Conservation (phyloP, 2,329 filamentous ascomycete genomes). For the Diaporthe caulivora region DNA sequence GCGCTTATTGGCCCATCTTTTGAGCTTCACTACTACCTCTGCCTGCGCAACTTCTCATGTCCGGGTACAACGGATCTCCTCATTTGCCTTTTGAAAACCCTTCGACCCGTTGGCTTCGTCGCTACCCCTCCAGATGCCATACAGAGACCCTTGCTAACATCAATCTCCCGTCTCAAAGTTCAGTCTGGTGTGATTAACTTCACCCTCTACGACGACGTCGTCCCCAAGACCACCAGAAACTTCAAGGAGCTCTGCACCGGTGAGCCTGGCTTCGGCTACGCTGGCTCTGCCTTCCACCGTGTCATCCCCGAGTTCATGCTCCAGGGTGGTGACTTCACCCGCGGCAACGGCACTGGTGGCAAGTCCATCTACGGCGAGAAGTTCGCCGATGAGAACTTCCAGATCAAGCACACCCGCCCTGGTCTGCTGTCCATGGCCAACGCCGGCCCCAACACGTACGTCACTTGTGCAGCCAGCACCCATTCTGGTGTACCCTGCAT, state of each 20-base stretch:
- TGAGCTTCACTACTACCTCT: not conserved
- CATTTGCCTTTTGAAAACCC: slow-evolving; percentile 17
- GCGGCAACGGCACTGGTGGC: slow-evolving; percentile 89
- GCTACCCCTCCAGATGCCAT: not conserved
- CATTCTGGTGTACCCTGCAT: not conserved
- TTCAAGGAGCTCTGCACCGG: slow-evolving; percentile 87
- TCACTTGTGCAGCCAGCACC: not conserved
- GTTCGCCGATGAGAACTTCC: slow-evolving; percentile 95
- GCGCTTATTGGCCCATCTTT: not conserved
- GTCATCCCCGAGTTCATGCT: slow-evolving; percentile 96
- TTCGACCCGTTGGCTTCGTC: slow-evolving; percentile 29
- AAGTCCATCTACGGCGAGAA: slow-evolving; percentile 96
- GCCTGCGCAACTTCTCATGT: slow-evolving; percentile 7
- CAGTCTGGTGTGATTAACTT: slow-evolving; percentile 88
- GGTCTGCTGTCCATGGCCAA: slow-evolving; percentile 96
- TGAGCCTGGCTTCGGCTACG: slow-evolving; percentile 86
- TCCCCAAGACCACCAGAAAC: slow-evolving; percentile 90
- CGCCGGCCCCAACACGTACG: slow-evolving; percentile 91
- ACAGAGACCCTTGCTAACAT: slow-evolving; percentile 10
- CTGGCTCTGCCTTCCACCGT: slow-evolving; percentile 88
- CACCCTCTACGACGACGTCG: slow-evolving; percentile 85
- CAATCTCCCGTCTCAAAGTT: slow-evolving; percentile 57
- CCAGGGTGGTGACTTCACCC: slow-evolving; percentile 96
- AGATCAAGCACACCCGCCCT: slow-evolving; percentile 76
- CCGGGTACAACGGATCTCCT: not conserved